Base-by-base conservation (phyloP, 1,284 basidiomycete species). In the Athelia psychrophila region DNA sequence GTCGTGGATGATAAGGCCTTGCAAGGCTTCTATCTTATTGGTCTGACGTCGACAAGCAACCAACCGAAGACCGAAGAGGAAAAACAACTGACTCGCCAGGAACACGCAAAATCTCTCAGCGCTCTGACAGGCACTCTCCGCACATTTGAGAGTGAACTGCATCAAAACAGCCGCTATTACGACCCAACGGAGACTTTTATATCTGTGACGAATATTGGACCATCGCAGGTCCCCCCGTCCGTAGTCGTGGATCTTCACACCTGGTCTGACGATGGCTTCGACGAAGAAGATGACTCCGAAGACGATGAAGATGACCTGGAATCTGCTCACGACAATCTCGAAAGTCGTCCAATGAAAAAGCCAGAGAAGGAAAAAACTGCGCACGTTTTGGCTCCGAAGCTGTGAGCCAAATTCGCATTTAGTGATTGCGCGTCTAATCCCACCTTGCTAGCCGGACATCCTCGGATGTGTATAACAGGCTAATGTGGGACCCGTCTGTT, bases 1-100 rank as follows among this genome's bases (percentile, higher is more conserved):
- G 54, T 44, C 30, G 22, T 33, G 9, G 42, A 33, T n/a, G 51
- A 33, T 10, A 27, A 46, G 18, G 50, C 51, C 30, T 45, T 55
- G 19, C 54, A 60, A 25, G 57, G 57, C 8, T 63, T 60, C 56
- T 63, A 61, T 54, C 58, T 61, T 19, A 47, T 61, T 27, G 60
- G 60, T 36, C 48, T 53, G 24, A 40, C 48, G 10, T 40, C 52
- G 8, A 20, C 33, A 13, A 35, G 30, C 18, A 25, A 32, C 15
- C 9, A 22, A n/a, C 18, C 25, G 6, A 16, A 10, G 6, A 27
- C 44, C 38, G 18, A n/a, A 50, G 40, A 25, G 27, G 27, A 30
- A 30, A 5, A 13, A 13, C 5, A 30, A 30, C 27, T 30, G 27
- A 30, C 13, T 5, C 27, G 27, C 27, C 27, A 30, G 27, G 27